Evolutionary conservation across 2,329 filamentous ascomycete species (phyloP).

Genomic region (Sclerotiophoma versabilis): DNA sequence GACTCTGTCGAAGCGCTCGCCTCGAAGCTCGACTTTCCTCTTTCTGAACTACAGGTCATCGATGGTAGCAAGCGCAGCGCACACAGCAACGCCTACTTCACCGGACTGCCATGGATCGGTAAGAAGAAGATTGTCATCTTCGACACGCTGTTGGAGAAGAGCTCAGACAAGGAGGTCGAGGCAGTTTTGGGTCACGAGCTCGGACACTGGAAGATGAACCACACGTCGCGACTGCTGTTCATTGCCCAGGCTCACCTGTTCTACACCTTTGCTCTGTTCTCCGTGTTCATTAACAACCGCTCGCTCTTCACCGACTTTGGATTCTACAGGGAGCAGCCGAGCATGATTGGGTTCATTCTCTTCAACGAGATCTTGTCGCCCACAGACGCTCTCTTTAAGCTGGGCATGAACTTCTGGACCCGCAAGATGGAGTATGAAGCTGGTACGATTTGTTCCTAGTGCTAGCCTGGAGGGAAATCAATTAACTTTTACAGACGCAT

Average conservation of each 20-base stretch:
- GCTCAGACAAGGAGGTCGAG: slow-evolving; percentile 87
- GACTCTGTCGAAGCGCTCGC: slow-evolving; percentile 85
- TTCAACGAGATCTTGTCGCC: slow-evolving; percentile 97
- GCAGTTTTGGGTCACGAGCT: slow-evolving; percentile 95
- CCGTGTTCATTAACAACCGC: slow-evolving; percentile 93
- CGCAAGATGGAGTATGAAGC: slow-evolving; percentile 96
- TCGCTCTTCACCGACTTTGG: slow-evolving; percentile 92
- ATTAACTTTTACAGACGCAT: slow-evolving; percentile 65
- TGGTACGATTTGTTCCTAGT: slow-evolving; percentile 55
- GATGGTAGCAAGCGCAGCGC: slow-evolving; percentile 88
- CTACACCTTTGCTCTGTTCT: slow-evolving; percentile 96
- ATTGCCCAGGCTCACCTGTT: slow-evolving; percentile 88
- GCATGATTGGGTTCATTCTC: slow-evolving; percentile 95
- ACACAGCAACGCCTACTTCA: slow-evolving; percentile 95
- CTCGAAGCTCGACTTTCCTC: slow-evolving; percentile 84
- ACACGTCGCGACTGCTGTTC: slow-evolving; percentile 88
- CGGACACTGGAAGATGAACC: slow-evolving; percentile 94
- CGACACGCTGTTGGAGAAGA: slow-evolving; percentile 96
- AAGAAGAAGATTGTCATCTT: slow-evolving; percentile 99
- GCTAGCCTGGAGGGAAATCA: slow-evolving; percentile 1
- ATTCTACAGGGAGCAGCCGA: slow-evolving; percentile 81
- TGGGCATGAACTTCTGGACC: slow-evolving; percentile 94
- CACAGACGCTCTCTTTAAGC: slow-evolving; percentile 92
- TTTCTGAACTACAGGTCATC: slow-evolving; percentile 93
- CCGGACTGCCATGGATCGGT: slow-evolving; percentile 82